Percentiles rank a stretch among this genome's conserved stretches.
phyloP scores from a whole-genome alignment of 2,329 filamentous ascomycete genomes.

The Ascochyta fabae region DNA sequence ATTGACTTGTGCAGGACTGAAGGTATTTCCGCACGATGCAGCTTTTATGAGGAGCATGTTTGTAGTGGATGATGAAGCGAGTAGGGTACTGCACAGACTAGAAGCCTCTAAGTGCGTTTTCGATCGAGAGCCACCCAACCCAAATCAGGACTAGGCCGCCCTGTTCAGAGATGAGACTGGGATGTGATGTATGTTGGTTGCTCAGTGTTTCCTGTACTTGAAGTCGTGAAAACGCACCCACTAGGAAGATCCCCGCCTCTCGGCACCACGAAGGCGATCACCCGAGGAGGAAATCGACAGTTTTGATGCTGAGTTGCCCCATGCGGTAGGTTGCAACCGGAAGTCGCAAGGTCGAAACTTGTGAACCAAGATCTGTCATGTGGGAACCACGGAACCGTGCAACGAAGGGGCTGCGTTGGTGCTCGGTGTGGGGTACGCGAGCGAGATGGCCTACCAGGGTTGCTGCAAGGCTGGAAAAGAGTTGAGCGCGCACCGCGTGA shows the following conservation, averaged over 20 bases:
- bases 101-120: no score
- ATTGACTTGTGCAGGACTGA: no score
- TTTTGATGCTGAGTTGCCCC: slow-evolving; percentile 23
- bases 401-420: not conserved
- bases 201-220: no score
- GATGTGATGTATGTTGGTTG: no score
- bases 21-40: no score
- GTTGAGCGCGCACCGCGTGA: no score
- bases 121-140: no score
- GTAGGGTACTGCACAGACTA: no score
- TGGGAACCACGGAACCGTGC: slow-evolving; percentile 5
- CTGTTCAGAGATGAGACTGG: no score
- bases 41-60: no score
- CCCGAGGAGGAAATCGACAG: slow-evolving; percentile 31
- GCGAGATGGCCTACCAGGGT: not conserved
- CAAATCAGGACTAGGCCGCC: no score
- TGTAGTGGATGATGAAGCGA: no score
- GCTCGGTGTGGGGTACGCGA: not conserved
- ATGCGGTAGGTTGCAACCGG: slow-evolving; percentile 27
- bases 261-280: slow-evolving; percentile 34
- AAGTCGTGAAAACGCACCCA: not conserved
- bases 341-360: slow-evolving; percentile 1
- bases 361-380: slow-evolving; percentile 10
- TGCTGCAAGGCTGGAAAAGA: not conserved
- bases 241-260: slow-evolving; percentile 11